Evolutionary conservation across 306 rosid species (phyloP).

Genomic region (Casuarina equisetifolia): DNA sequence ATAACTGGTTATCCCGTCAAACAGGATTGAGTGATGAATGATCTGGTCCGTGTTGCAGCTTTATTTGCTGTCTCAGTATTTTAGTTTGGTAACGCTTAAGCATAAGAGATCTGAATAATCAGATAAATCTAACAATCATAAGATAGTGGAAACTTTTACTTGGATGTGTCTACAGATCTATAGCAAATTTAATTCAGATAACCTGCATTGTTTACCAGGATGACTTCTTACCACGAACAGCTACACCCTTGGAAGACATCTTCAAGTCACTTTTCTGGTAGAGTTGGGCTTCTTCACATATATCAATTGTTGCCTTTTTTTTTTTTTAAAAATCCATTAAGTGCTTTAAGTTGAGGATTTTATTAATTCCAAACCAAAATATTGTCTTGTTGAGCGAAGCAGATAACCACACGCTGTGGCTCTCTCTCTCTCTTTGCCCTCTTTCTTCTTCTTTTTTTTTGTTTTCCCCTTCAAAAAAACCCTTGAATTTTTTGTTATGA

Average conservation of each 20-base stretch:
- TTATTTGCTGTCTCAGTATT: not conserved
- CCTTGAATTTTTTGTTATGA: not conserved
- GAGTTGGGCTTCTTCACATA: conserved; percentile 16
- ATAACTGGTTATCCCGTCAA: not conserved
- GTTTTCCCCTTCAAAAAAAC: not conserved
- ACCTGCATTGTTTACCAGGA: conserved; percentile 48
- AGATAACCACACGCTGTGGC: not conserved
- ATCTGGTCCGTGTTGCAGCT: conserved; percentile 2
- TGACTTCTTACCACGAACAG: conserved; percentile 95
- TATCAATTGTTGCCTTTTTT: not conserved
- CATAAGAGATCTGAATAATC: conserved; percentile 14
- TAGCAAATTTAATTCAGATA: not conserved
- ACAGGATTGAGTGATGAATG: not conserved
- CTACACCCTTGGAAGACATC: conserved; percentile 96
- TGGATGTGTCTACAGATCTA: not conserved
- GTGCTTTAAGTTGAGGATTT: not conserved
- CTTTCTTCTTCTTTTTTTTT: not conserved
- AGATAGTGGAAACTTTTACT: not conserved
- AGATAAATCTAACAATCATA: not conserved
- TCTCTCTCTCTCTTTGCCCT: not conserved
- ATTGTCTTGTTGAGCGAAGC: conserved; percentile 11
- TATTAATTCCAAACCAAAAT: conserved; percentile 16
- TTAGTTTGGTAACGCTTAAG: not conserved
- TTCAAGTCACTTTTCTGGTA: conserved; percentile 97
- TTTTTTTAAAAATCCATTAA: not conserved